A percentile compares a stretch with the other conserved stretches of the same genome.
Conservation (phyloP, 2,329 filamentous ascomycete species). For the Akanthomyces dipterigenus region DNA sequence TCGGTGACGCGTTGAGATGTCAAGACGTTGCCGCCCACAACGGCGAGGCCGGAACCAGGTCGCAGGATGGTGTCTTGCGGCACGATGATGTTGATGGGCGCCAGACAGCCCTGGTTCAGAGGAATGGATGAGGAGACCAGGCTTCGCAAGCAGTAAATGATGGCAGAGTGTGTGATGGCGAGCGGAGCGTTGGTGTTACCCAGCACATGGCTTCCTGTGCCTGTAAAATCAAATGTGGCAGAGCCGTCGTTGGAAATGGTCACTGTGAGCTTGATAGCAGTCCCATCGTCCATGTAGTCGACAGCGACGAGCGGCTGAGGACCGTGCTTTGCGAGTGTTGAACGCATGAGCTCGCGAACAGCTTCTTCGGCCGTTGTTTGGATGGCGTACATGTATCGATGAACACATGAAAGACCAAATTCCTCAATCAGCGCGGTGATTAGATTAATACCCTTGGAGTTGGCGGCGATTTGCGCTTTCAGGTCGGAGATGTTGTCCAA, state of each 20-base stretch:
- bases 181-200: conserved; percentile 29
- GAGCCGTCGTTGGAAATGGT: conserved; percentile 69
- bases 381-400: conserved; percentile 46
- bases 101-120: conserved; percentile 77
- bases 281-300: conserved; percentile 79
- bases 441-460: conserved; percentile 75
- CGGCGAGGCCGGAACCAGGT: conserved; percentile 69
- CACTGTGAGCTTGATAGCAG: conserved; percentile 67
- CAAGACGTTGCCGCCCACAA: conserved; percentile 77
- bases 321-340: conserved; percentile 14
- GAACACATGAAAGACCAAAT: conserved; percentile 64
- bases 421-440: conserved; percentile 66
- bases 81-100: conserved; percentile 68
- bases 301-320: conserved; percentile 21
- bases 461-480: conserved; percentile 80
- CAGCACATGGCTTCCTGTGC: conserved; percentile 25
- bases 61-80: conserved; percentile 67
- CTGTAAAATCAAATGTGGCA: conserved; percentile 54
- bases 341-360: conserved; percentile 23
- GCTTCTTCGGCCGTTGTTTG: conserved; percentile 34
- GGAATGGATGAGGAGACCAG: conserved; percentile 78
- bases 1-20: conserved; percentile 78
- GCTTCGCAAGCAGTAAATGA: conserved; percentile 79
- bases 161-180: conserved; percentile 44
- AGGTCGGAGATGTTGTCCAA: conserved; percentile 81